These are phyloP conservation scores for Dendryphion nanum DNA, from an alignment of 2,329 filamentous ascomycete genomes.

Conservation along the genomic window DNA sequence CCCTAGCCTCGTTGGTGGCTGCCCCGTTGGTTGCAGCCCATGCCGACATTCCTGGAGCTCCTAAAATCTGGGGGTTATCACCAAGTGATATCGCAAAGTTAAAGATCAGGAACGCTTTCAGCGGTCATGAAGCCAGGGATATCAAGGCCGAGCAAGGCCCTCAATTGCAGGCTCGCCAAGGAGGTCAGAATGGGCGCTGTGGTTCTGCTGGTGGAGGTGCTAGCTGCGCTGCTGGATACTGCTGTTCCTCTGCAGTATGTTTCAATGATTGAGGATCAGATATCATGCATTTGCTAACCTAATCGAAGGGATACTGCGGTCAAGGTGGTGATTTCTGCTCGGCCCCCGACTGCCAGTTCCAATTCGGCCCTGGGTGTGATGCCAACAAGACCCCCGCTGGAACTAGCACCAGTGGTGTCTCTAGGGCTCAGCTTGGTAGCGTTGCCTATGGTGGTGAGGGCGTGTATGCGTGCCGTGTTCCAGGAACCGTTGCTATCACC, in stretches of 20 bases:
- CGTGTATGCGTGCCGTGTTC: slow-evolving; percentile 54
- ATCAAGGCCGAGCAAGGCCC: slow-evolving; percentile 16
- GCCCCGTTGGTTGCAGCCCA: slow-evolving; percentile 34
- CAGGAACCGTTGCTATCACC: slow-evolving; percentile 63
- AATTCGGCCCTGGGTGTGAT: slow-evolving; percentile 60
- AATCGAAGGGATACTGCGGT: slow-evolving; percentile 51
- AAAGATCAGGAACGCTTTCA: slow-evolving; percentile 27
- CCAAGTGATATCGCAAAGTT: slow-evolving; percentile 22
- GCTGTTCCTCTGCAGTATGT: slow-evolving; percentile 33
- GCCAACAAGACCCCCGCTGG: slow-evolving; percentile 57
- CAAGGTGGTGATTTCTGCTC: slow-evolving; percentile 55
- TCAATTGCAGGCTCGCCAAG: slow-evolving; percentile 27
- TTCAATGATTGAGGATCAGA: neutral
- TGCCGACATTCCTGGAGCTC: slow-evolving; percentile 23
- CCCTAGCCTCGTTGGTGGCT: slow-evolving; percentile 24
- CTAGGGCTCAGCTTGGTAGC: slow-evolving; percentile 53
- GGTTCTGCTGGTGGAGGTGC: slow-evolving; percentile 20
- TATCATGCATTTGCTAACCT: slow-evolving; percentile 4
- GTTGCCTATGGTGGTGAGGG: slow-evolving; percentile 57
- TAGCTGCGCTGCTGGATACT: slow-evolving; percentile 30
- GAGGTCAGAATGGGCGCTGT: slow-evolving; percentile 30
- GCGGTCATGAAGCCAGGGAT: slow-evolving; percentile 13
- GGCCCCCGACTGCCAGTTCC: slow-evolving; percentile 60
- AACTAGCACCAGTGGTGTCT: slow-evolving; percentile 51
- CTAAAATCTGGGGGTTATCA: slow-evolving; percentile 32